These are phyloP conservation scores for Dryadomyces quercivorus DNA, from an alignment of 2,329 filamentous ascomycete species.

Conservation along the genomic window DNA sequence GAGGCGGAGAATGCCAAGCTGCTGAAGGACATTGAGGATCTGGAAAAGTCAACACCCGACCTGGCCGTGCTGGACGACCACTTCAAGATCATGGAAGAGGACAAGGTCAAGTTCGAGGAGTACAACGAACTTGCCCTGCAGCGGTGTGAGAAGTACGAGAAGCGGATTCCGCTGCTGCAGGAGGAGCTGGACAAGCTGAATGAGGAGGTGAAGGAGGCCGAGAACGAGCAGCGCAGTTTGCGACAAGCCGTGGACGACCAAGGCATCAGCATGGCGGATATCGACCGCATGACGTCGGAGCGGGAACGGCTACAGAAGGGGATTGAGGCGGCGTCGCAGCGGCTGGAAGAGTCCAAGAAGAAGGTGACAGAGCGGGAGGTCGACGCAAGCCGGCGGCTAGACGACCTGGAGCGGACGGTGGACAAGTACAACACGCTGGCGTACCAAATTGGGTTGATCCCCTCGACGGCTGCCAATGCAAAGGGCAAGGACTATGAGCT, in stretches of 20 bases:
- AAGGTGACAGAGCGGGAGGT: conserved; percentile 74
- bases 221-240: conserved; percentile 67
- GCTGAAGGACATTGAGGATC: conserved; percentile 74
- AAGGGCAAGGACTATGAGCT: conserved; percentile 80
- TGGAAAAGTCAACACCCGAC: conserved; percentile 77
- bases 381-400: conserved; percentile 76
- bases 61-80: conserved; percentile 75
- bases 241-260: conserved; percentile 84
- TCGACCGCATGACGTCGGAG: conserved; percentile 96
- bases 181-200: conserved; percentile 73
- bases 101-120: conserved; percentile 87
- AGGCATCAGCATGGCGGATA: conserved; percentile 94
- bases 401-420: conserved; percentile 82
- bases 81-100: conserved; percentile 88
- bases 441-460: conserved; percentile 88
- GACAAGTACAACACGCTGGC: conserved; percentile 89
- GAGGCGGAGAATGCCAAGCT: conserved; percentile 77
- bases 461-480: conserved; percentile 70
- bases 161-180: conserved; percentile 67
- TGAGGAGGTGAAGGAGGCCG: conserved; percentile 63
- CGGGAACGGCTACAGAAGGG: conserved; percentile 85
- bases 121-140: conserved; percentile 79
- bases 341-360: conserved; percentile 76
- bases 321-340: conserved; percentile 61
- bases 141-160: conserved; percentile 81